A percentile compares a stretch with the other conserved stretches of the same genome.
These are phyloP conservation scores for Panicum virgatum DNA, from an alignment of 202 grass and related monocot genomes.

Conservation along the genomic window DNA sequence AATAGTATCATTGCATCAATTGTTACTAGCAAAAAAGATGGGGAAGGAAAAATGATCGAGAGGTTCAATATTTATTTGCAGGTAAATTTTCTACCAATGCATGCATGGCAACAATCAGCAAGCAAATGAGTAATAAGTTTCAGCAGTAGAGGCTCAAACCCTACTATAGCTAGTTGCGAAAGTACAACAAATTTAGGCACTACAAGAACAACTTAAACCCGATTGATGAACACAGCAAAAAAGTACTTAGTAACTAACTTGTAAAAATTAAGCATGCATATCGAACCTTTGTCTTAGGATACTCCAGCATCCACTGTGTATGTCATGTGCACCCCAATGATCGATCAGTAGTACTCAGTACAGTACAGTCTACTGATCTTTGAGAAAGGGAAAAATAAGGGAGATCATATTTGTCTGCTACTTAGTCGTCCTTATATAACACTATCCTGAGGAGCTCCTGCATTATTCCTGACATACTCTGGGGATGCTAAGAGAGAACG, in stretches of 20 bases:
- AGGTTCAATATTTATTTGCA: not conserved
- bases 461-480: conserved; percentile 16
- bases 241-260: not conserved
- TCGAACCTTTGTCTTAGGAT: conserved; percentile 20
- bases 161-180: not conserved
- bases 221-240: not conserved
- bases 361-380: not conserved
- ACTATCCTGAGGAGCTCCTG: not conserved
- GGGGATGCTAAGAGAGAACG: not conserved
- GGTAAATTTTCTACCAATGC: not conserved
- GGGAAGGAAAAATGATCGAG: too few species aligned
- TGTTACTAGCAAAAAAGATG: too few species aligned
- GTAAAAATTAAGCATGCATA: not conserved
- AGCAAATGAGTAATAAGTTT: not conserved
- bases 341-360: not conserved
- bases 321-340: conserved; percentile 29
- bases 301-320: not conserved
- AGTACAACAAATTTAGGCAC: too few species aligned
- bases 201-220: not conserved
- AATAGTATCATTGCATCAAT: too few species aligned
- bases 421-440: conserved; percentile 2
- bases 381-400: conserved; percentile 10
- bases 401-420: conserved; percentile 14
- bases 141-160: not conserved
- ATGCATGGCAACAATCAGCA: not conserved